phyloP scores from a whole-genome alignment of 1,284 basidiomycete genomes.

The Polyporus tsugae region DNA sequence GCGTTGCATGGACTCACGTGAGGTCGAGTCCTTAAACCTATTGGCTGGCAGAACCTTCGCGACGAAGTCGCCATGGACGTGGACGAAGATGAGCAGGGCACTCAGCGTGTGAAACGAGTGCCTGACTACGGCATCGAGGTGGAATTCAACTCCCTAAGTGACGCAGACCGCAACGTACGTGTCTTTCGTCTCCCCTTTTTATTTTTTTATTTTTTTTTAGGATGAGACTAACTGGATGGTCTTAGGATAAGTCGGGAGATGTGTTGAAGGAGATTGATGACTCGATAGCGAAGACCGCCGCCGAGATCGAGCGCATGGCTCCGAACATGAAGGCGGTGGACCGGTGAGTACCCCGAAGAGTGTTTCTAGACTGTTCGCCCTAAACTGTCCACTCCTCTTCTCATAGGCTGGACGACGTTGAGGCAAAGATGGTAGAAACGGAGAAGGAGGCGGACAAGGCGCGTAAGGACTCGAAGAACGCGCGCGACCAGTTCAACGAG shows the following conservation, averaged over 20 bases:
- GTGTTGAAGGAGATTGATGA: slow-evolving; percentile 80
- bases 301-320: slow-evolving; percentile 93
- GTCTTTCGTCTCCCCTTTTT: background rate
- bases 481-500: slow-evolving; percentile 91
- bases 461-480: slow-evolving; percentile 85
- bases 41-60: slow-evolving; percentile 66
- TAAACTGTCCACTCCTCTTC: background rate
- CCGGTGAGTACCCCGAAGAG: slow-evolving; percentile 51
- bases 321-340: slow-evolving; percentile 98
- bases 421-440: slow-evolving; percentile 76
- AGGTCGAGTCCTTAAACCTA: background rate
- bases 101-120: slow-evolving; percentile 75
- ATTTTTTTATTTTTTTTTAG: background rate
- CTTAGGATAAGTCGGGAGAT: slow-evolving; percentile 72
- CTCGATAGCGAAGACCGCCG: slow-evolving; percentile 75
- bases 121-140: slow-evolving; percentile 92
- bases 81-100: slow-evolving; percentile 83
- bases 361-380: background rate
- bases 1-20: slow-evolving; percentile 16
- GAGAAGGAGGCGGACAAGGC: slow-evolving; percentile 83
- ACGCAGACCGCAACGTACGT: slow-evolving; percentile 83
- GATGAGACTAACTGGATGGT: slow-evolving; percentile 4
- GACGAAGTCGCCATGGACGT: slow-evolving; percentile 92
- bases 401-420: slow-evolving; percentile 89
- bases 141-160: slow-evolving; percentile 83